These are phyloP conservation scores for Rostrohypoxylon terebratum DNA, from an alignment of 495 filamentous ascomycete genomes.

Conservation along the genomic window DNA sequence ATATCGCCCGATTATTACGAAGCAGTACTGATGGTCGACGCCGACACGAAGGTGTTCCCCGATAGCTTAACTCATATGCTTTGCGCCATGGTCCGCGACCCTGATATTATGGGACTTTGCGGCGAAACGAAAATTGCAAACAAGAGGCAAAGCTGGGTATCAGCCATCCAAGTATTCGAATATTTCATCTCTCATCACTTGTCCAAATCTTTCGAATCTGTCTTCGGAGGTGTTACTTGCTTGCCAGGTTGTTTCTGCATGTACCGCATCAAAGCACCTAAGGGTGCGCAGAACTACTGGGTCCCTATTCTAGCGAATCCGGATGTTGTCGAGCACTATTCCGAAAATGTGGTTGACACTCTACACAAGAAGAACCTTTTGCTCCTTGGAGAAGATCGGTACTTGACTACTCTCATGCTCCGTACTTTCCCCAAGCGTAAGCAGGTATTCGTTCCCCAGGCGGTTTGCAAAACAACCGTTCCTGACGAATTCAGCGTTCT, in stretches of 20 bases:
- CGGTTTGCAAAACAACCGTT: slow-evolving; percentile 97
- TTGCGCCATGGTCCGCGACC: slow-evolving; percentile 98
- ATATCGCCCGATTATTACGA: slow-evolving; percentile 99
- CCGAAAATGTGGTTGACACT: slow-evolving; percentile 99
- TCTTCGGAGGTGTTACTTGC: slow-evolving; percentile 99
- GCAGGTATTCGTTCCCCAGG: slow-evolving; percentile 97
- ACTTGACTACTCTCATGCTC: slow-evolving; percentile 96
- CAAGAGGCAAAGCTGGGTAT: slow-evolving; percentile 93
- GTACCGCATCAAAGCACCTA: slow-evolving; percentile 99
- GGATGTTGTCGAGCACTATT: slow-evolving; percentile 98
- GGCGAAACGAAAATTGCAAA: slow-evolving; percentile 99
- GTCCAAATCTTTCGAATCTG: slow-evolving; percentile 96
- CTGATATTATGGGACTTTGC: slow-evolving; percentile 98
- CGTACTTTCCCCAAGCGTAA: slow-evolving; percentile 99
- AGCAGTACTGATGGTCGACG: slow-evolving; percentile 97
- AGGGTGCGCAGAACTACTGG: slow-evolving; percentile 99
- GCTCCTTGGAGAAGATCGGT: slow-evolving; percentile 96
- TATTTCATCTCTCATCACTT: slow-evolving; percentile 99
- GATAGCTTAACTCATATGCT: slow-evolving; percentile 99
- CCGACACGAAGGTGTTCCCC: slow-evolving; percentile 98
- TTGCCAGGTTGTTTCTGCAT: slow-evolving; percentile 99
- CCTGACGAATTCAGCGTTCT: slow-evolving; percentile 93
- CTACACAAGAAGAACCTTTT: slow-evolving; percentile 98
- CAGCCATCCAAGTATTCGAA: slow-evolving; percentile 99
- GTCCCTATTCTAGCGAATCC: slow-evolving; percentile 98